These are phyloP conservation scores for Phytophthora idaei DNA, from an alignment of 352 stramenopile genomes.

Conservation along the genomic window DNA sequence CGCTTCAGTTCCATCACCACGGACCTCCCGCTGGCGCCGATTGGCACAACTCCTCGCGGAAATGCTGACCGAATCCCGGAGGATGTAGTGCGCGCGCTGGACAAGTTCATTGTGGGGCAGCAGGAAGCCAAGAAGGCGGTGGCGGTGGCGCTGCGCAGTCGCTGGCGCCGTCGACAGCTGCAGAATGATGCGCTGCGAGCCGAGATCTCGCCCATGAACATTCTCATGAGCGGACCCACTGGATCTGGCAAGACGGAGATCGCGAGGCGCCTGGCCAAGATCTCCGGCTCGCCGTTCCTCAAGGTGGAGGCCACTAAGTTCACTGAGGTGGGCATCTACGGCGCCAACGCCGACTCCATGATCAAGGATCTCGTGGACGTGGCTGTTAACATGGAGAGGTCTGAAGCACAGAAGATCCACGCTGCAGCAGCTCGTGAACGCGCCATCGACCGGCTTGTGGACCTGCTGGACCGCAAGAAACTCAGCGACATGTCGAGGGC, in stretches of 20 bases:
- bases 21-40: conserved; percentile 19
- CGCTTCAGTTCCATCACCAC: conserved; percentile 31
- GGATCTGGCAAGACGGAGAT: conserved; percentile 99
- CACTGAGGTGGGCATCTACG: conserved; percentile 99
- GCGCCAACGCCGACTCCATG: conserved; percentile 98
- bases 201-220: conserved; percentile 98
- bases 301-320: conserved; percentile 99
- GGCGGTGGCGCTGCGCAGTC: conserved; percentile 97
- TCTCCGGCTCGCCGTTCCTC: conserved; percentile 98
- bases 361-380: conserved; percentile 98
- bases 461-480: conserved; percentile 53
- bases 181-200: conserved; percentile 75
- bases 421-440: conserved; percentile 84
- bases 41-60: conserved; percentile 10
- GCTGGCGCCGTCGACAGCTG: conserved; percentile 96
- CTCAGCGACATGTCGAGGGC: conserved; percentile 52
- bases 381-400: conserved; percentile 91
- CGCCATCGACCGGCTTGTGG: conserved; percentile 93
- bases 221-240: conserved; percentile 99
- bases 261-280: conserved; percentile 95
- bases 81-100: conserved; percentile 93
- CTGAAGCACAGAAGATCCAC: conserved; percentile 78
- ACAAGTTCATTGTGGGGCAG: conserved; percentile 98
- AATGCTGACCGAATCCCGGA: conserved; percentile 76
- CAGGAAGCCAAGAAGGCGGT: conserved; percentile 97